Base-by-base conservation (phyloP, 192 early-diverging fungal genomes). In the Kappamyces sp. region DNA sequence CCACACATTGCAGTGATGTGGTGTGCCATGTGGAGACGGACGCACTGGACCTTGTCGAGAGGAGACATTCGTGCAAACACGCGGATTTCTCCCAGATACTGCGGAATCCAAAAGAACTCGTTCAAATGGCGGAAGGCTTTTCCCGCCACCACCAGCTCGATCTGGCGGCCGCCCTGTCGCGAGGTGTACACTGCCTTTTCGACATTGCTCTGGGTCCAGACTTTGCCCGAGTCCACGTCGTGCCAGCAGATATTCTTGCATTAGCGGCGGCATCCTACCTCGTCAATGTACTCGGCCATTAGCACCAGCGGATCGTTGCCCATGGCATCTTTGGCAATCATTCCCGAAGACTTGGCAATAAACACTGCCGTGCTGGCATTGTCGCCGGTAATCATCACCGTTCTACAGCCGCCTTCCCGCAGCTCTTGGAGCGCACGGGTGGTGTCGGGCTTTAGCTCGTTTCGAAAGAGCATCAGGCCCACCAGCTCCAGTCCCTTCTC, bases 301-400 rank as follows among this genome's bases (percentile, higher is more conserved):
- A 61, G 31, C 11, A 84, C 69, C 4, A 85, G 49, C 5, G 62
- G 57, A 33, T 45, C 54, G 45, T 83, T 76, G 52, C 81, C 87
- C 45, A 83, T 75, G 15, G 79, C 47, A 45, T 79, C 73, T 1
- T 62, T 67, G 36, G 48, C 67, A 43, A 86, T 72, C 77, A 91
- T 77, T 2, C 84, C 83, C 46, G 79, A 83, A 54, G 77, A 65
- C 31, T 78, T 76, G 30, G 82, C 86, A 62, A 91, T 82, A 52
- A 76, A 87, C 7, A 86, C 73, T 33, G 79, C 88, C 5, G 87
- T 91, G 39, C 83, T 70, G 5, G 81, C 84, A 3, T 84, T 85
- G 67, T 91, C 89, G 45, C 89, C 89, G 1, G 89, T 90, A 49
- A 91, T 84, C 89, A 91, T 91, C 7, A 91, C 84, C 0, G 77